Base-by-base conservation (phyloP, 2,329 filamentous ascomycete genomes). In the Fusarium burgessii region DNA sequence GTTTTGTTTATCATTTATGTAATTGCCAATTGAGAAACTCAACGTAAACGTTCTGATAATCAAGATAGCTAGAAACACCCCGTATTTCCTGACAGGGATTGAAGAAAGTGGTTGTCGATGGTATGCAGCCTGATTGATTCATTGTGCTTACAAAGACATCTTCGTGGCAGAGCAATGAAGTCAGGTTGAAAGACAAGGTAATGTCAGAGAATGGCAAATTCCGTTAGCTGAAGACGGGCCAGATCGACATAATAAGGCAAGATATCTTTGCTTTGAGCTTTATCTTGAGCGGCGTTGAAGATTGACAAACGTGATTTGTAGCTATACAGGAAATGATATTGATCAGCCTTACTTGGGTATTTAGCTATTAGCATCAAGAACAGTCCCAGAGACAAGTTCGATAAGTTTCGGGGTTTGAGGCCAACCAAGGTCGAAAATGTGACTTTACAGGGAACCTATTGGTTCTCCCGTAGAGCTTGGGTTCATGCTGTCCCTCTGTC, bases 111-210 rank as follows among this genome's bases (percentile, higher is more conserved):
- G 61, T 66, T 45, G 38, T 42, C 49, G 62, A 35, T 33, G 47
- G 46, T 9, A 65, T 70, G 69, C 23, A 55, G 42, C 40, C 43
- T 56, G 60, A 50, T 73, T 73, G 70, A 58, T 50, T 58, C 43
- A 42, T 10, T 20, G n/a, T 43, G 62, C 70, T 72, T 55, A 72
- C 70, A 70, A 72, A 72, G 61, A 58, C 27, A 35, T 45, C 20
- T 20, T 25, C 18, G 25, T 62, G 43, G 47, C 25, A 51, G 36
- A 47, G 43, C 20, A 51, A 68, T 68, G 29, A 68, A 68, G 63
- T 56, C 61, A 56, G 50, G 67, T 40, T 56, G 23, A 33, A 45
- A 25, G 52, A 59, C 23, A 41, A 35, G 35, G 27, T 23, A 40
- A 29, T 42, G 25, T 35, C 41, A 33, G 41, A 51, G 45, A 52